Evolutionary conservation across 768 basidiomycete genomes (phyloP).

Genomic region (Lyophyllum atratum): DNA sequence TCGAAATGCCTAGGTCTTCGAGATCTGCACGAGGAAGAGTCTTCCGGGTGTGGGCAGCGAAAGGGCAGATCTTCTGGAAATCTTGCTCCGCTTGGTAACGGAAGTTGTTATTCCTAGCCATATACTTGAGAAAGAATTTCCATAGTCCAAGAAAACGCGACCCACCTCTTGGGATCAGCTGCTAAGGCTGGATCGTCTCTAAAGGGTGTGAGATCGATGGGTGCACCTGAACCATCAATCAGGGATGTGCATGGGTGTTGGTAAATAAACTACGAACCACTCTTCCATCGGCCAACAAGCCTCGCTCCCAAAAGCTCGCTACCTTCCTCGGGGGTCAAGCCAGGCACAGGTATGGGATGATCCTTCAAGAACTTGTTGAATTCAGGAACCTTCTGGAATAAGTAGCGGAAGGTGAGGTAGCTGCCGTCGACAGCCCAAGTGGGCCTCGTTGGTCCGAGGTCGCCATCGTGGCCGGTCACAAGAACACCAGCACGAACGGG

Average conservation of each 20-base stretch:
- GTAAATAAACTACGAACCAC: slow-evolving; percentile 32
- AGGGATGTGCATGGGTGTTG: neutral
- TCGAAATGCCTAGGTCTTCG: slow-evolving; percentile 25
- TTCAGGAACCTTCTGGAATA: slow-evolving; percentile 54
- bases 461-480: slow-evolving; percentile 46
- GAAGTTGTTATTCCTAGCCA: slow-evolving; percentile 44
- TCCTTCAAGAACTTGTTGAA: slow-evolving; percentile 46
- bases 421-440: slow-evolving; percentile 51
- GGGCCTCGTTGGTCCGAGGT: slow-evolving; percentile 31
- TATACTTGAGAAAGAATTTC: slow-evolving; percentile 4
- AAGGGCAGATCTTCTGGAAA: slow-evolving; percentile 44
- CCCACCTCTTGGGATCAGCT: slow-evolving; percentile 34
- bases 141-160: slow-evolving; percentile 6
- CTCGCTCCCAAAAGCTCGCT: slow-evolving; percentile 54
- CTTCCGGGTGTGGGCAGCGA: slow-evolving; percentile 51
- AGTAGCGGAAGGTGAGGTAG: slow-evolving; percentile 52
- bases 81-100: slow-evolving; percentile 34
- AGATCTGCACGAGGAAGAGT: slow-evolving; percentile 48
- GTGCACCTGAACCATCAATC: slow-evolving; percentile 34
- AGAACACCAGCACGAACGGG: slow-evolving; percentile 44
- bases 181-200: slow-evolving; percentile 41
- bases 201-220: slow-evolving; percentile 46
- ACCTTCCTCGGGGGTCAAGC: slow-evolving; percentile 39
- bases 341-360: slow-evolving; percentile 38
- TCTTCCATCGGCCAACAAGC: slow-evolving; percentile 58